These are phyloP conservation scores for Voacanga thouarsii DNA, from an alignment of 257 asterid genomes.

Conservation along the genomic window DNA sequence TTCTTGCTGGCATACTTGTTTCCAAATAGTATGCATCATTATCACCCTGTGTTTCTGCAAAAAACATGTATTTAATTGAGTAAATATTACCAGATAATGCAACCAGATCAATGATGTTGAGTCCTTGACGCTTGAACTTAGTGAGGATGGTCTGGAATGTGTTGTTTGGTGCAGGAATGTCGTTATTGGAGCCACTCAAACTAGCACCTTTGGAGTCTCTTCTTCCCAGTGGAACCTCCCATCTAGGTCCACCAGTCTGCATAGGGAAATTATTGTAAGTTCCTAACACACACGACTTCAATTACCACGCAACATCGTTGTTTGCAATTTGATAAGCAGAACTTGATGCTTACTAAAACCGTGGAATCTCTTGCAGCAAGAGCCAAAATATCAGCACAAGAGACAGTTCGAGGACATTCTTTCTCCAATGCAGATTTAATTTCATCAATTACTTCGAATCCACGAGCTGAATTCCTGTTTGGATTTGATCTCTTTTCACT, in stretches of 20 bases:
- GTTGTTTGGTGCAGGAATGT: slow-evolving; percentile 93
- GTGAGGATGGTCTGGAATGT: slow-evolving; percentile 86
- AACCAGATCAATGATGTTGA: slow-evolving; percentile 75
- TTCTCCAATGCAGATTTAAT: slow-evolving; percentile 75
- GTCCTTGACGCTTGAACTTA: slow-evolving; percentile 68
- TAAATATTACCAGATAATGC: slow-evolving; percentile 63
- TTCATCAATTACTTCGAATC: slow-evolving; percentile 84
- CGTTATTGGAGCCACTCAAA: slow-evolving; percentile 79
- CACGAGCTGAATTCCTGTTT: slow-evolving; percentile 78
- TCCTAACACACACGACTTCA: background rate
- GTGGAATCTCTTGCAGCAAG: slow-evolving; percentile 87
- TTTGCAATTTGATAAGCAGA: background rate
- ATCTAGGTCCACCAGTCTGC: slow-evolving; percentile 77
- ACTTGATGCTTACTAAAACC: slow-evolving; percentile 44
- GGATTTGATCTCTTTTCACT: slow-evolving; percentile 73
- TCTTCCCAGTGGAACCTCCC: slow-evolving; percentile 89
- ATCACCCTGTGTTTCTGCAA: too few relatives aligned
- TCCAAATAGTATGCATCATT: background rate
- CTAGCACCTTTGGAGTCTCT: slow-evolving; percentile 83
- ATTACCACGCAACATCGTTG: background rate
- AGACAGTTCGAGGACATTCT: slow-evolving; percentile 77
- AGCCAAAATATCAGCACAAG: slow-evolving; percentile 87
- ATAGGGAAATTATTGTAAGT: background rate
- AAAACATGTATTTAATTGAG: background rate
- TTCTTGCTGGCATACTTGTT: background rate